Conservation (phyloP, 768 basidiomycete species). For the Butyriboletus loyo region DNA sequence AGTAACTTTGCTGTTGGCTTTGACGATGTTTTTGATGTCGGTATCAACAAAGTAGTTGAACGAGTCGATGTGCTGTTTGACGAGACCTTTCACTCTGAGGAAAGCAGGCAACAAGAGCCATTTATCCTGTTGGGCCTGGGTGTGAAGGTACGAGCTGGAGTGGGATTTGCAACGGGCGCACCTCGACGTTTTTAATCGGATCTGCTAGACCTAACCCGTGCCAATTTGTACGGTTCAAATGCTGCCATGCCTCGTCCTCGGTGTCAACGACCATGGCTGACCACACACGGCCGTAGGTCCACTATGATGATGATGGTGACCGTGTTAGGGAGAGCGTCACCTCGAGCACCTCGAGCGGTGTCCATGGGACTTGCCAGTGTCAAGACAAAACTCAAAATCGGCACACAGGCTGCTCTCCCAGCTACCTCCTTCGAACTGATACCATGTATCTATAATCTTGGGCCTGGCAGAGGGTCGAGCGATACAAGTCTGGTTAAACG, state of each 20-base stretch:
- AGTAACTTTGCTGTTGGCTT: constrained; percentile 88
- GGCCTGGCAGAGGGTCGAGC: not conserved
- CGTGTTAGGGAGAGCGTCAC: not conserved
- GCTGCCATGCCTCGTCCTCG: constrained; percentile 56
- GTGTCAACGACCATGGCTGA: constrained; percentile 7
- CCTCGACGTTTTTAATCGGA: constrained; percentile 89
- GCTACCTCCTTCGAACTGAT: not conserved
- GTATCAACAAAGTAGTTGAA: constrained; percentile 99
- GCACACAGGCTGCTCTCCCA: not conserved
- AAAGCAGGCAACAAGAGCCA: constrained; percentile 97
- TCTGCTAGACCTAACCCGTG: constrained; percentile 80
- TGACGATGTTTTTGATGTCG: constrained; percentile 95
- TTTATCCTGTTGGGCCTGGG: constrained; percentile 69
- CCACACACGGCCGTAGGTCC: not conserved
- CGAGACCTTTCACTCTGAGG: constrained; percentile 94
- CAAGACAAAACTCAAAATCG: not conserved
- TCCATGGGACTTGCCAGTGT: not conserved
- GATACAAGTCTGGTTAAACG: not conserved
- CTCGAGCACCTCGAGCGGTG: not conserved
- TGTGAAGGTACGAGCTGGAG: constrained; percentile 1
- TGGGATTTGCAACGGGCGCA: constrained; percentile 35
- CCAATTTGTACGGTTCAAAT: constrained; percentile 57
- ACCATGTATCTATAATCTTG: no score
- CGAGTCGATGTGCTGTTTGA: constrained; percentile 98
- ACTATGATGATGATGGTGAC: not conserved